phyloP scores from a whole-genome alignment of 768 basidiomycete species.

The Lactarius deliciosus region DNA sequence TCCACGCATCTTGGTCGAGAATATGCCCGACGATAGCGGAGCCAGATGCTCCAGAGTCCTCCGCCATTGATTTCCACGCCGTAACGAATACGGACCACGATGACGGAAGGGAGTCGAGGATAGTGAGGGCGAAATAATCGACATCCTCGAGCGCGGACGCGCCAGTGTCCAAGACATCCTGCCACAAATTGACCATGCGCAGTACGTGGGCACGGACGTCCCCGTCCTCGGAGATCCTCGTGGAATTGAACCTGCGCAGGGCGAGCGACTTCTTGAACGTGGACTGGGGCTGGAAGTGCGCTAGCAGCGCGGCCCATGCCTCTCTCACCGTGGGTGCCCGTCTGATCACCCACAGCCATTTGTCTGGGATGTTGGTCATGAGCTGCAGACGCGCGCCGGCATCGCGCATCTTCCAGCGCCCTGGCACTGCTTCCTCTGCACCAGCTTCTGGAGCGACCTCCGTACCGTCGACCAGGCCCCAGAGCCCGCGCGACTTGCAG shows the following conservation, averaged over 20 bases:
- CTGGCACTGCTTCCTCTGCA: not conserved
- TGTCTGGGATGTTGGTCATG: slow-evolving; percentile 16
- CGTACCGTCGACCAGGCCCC: slow-evolving; percentile 19
- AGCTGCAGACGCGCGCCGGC: slow-evolving; percentile 23
- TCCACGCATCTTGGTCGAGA: slow-evolving; percentile 24
- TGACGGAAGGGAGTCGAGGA: slow-evolving; percentile 20
- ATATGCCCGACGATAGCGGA: slow-evolving; percentile 18
- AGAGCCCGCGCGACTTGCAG: slow-evolving; percentile 25
- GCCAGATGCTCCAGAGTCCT: slow-evolving; percentile 2
- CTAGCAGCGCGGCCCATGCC: slow-evolving; percentile 17
- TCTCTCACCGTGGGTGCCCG: slow-evolving; percentile 6
- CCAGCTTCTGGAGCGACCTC: slow-evolving; percentile 10
- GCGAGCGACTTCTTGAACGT: slow-evolving; percentile 22
- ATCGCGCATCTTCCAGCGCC: slow-evolving; percentile 25
- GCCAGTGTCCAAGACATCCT: slow-evolving; percentile 14
- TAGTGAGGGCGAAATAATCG: slow-evolving; percentile 12
- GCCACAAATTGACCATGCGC: slow-evolving; percentile 27
- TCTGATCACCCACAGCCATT: slow-evolving; percentile 21
- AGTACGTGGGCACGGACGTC: slow-evolving; percentile 22
- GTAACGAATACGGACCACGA: slow-evolving; percentile 25
- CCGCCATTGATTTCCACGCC: slow-evolving; percentile 9
- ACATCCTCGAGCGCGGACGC: slow-evolving; percentile 11
- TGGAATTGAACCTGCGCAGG: slow-evolving; percentile 16
- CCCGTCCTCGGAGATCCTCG: slow-evolving; percentile 14
- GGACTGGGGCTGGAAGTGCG: slow-evolving; percentile 21